Conservation (phyloP, 2,329 filamentous ascomycete species). For the Berkeleyomyces rouxiae region DNA sequence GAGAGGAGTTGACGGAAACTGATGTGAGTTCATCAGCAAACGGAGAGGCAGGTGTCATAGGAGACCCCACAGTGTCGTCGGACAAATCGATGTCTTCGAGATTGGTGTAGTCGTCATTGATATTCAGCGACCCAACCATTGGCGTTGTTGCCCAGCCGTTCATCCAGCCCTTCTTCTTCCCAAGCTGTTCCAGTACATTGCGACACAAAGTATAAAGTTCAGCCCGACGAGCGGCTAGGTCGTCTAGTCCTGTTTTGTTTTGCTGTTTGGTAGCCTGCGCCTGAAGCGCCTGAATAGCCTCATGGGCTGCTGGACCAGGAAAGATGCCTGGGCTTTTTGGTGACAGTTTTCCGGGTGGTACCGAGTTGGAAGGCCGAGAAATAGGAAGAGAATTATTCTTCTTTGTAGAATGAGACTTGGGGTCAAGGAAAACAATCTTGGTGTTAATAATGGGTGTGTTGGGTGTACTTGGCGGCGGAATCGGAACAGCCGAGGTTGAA, state of each 20-base stretch:
- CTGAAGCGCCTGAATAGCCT: constrained; percentile 24
- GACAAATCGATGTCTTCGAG: constrained; percentile 44
- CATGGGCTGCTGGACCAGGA: constrained; percentile 27
- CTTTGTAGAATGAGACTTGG: constrained; percentile 39
- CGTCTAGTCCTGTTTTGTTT: constrained; percentile 52
- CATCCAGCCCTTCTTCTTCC: constrained; percentile 55
- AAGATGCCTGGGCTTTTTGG: constrained; percentile 35
- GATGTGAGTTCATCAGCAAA: constrained; percentile 7
- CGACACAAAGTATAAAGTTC: constrained; percentile 69
- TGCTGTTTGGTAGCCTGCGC: constrained; percentile 27
- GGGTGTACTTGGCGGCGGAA: constrained; percentile 29
- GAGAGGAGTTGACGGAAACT: constrained; percentile 32
- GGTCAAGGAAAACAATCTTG: constrained; percentile 29
- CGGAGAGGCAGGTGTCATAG: constrained; percentile 3
- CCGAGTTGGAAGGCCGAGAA: constrained; percentile 41
- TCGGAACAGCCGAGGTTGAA: constrained; percentile 48
- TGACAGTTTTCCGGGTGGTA: constrained; percentile 18
- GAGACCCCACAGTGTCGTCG: constrained; percentile 22
- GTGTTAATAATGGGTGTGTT: constrained; percentile 10
- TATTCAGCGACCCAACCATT: constrained; percentile 26
- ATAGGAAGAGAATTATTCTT: constrained; percentile 24
- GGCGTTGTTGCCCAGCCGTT: constrained; percentile 55
- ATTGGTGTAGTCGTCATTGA: constrained; percentile 25
- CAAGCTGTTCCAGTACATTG: constrained; percentile 60
- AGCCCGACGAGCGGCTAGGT: constrained; percentile 66